Evolutionary conservation across 2,329 filamentous ascomycete genomes (phyloP).

Genomic region (Aplosporella prunicola): DNA sequence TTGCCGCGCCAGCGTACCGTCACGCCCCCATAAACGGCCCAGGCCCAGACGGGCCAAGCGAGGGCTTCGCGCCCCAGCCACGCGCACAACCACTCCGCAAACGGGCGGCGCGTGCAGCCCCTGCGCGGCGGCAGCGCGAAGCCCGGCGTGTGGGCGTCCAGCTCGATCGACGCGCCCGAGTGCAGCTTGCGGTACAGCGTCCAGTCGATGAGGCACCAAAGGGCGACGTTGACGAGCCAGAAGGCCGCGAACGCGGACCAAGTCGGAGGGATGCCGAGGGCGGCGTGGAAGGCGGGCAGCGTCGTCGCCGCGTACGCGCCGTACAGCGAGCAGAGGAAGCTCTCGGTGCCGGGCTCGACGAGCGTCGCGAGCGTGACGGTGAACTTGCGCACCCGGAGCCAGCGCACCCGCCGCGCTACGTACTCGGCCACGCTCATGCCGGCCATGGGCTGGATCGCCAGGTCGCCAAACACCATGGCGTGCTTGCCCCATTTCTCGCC

Average conservation of each 20-base stretch:
- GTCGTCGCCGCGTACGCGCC: constrained; percentile 71
- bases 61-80: constrained; percentile 80
- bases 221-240: constrained; percentile 55
- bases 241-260: constrained; percentile 57
- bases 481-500: constrained; percentile 58
- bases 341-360: constrained; percentile 87
- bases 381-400: constrained; percentile 90
- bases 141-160: constrained; percentile 61
- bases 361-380: constrained; percentile 82
- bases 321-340: constrained; percentile 72
- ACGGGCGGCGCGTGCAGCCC: constrained; percentile 42
- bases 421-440: constrained; percentile 71
- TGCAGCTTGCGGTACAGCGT: constrained; percentile 66
- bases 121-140: constrained; percentile 52
- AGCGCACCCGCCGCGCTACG: constrained; percentile 70
- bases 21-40: constrained; percentile 80
- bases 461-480: constrained; percentile 71
- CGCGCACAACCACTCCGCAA: constrained; percentile 63
- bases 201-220: constrained; percentile 72
- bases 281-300: constrained; percentile 51
- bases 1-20: constrained; percentile 82
- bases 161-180: constrained; percentile 58
- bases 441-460: constrained; percentile 82
- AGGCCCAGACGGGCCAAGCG: constrained; percentile 81
- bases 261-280: constrained; percentile 48